Evolutionary conservation across 148 eudicot species (phyloP), one percentile per base, ranked within the genome.

Genomic region (Amaranthus palmeri): DNA sequence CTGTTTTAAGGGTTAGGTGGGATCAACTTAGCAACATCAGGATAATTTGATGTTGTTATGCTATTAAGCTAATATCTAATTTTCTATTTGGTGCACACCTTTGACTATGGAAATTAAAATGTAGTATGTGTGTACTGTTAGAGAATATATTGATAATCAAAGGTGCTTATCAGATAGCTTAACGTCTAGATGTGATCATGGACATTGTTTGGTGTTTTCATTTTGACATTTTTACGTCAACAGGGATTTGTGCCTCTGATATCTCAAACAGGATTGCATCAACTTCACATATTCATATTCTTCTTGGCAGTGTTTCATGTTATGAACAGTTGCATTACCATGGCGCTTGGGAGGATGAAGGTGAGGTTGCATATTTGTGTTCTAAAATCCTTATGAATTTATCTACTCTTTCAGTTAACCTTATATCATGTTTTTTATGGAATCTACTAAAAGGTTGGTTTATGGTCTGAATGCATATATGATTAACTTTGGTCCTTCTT

Each of bases 301-400:
- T 91, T 95, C 76, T 84, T 95, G 81, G 98, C 98, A 40, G 87
- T 88, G 14, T 91, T 89, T 77, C 98, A 95, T 83, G 97, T 91
- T 3, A 36, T 88, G 3, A 88, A 86, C 73, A 84, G 93, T 76
- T 85, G 86, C 62, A 76, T 82, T 9, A 95, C 98, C n/a, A 91
- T 95, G 98, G 36, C 68, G 60, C 97, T 91, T 15, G 97, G 98
- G 63, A 89, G 88, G 79, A 52, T 85, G 86, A 95, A 89, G 97
- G 98, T 89, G 36, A 10, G 59, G 8, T 17, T 53, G 44, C 18
- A 45, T 47, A 46, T 48, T 71, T 13, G 64, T 5, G 15, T 14
- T 18, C 51, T 51, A 25, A 25, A 25, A 25, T 25, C 43, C 36
- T 2, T 15, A 15, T 60, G 47, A 6, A 2, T 36, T n/a, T 56